Conservation (phyloP, 2,329 filamentous ascomycete genomes). For the Ceratocystis ficicola region DNA sequence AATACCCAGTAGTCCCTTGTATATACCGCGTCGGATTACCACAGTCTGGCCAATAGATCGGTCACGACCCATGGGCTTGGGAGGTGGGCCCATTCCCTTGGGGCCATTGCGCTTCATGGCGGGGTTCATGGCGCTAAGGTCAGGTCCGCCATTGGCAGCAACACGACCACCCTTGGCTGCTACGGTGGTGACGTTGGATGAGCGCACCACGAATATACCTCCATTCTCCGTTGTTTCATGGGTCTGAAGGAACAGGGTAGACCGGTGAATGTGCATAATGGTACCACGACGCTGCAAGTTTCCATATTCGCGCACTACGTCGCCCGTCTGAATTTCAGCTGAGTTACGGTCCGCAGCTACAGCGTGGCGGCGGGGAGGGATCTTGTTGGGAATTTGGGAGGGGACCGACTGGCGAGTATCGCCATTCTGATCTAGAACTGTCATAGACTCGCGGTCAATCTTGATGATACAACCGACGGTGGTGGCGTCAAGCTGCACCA, state of each 20-base stretch:
- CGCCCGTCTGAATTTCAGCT: constrained; percentile 80
- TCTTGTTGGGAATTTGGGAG: constrained; percentile 81
- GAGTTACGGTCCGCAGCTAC: constrained; percentile 89
- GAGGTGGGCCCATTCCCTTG: constrained; percentile 47
- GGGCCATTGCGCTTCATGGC: constrained; percentile 59
- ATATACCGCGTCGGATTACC: constrained; percentile 70
- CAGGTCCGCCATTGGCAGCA: constrained; percentile 50
- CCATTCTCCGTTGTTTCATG: constrained; percentile 75
- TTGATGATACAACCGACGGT: constrained; percentile 91
- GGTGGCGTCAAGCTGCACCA: constrained; percentile 84
- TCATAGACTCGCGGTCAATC: constrained; percentile 83
- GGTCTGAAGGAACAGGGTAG: constrained; percentile 83
- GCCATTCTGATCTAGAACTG: constrained; percentile 82
- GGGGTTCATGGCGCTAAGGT: constrained; percentile 85
- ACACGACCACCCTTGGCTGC: constrained; percentile 87
- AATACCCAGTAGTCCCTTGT: constrained; percentile 87
- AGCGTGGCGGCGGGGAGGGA: constrained; percentile 68
- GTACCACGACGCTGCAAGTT: constrained; percentile 78
- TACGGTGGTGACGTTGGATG: constrained; percentile 74
- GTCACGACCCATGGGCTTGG: constrained; percentile 68
- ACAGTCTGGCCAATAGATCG: constrained; percentile 83
- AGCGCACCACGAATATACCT: constrained; percentile 76
- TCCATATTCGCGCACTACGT: constrained; percentile 80
- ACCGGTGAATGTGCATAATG: constrained; percentile 86
- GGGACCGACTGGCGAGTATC: constrained; percentile 71